Base-by-base conservation (phyloP, 2,329 filamentous ascomycete genomes). In the Tricladium varicosporioides region DNA sequence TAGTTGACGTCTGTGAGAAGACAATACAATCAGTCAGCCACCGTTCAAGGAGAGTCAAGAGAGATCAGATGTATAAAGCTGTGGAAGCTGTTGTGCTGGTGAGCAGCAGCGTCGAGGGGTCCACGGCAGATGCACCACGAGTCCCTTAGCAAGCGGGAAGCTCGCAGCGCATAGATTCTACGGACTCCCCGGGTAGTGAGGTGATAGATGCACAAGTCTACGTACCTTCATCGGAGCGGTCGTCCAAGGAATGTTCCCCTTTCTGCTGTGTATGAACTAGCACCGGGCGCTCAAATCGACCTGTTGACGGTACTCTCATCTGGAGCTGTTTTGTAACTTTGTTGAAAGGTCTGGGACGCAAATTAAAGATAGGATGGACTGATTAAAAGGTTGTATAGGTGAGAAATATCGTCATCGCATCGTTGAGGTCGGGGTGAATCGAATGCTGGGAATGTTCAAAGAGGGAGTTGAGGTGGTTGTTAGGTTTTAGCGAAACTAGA, bases 211-310 rank as follows among this genome's bases (percentile, higher is more conserved):
- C 45, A 55, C 49, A 63, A 52, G 49, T 40, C 42, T 53, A 66
- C 68, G 53, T 66, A 70, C 68, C 68, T 69, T 70, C 68, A 70
- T 70, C 60, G 63, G 56, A 55, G 49, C 55, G 48, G 57, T 46
- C 56, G 40, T 60, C 53, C 58, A 48, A 63, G 59, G 64, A 63
- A 63, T 63, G 61, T 49, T 62, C 61, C 64, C 63, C 66, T 67
- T 68, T 62, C 62, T 66, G 63, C 61, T 66, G 61, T 47, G 60
- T 60, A 62, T 55, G 60, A 62, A 63, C 59, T 67, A 64, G 63
- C 66, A 66, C 63, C 60, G 48, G 60, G 63, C 63, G 59, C 62
- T 69, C 62, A 59, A 61, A 60, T 63, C 54, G 60, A 60, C 36
- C 44, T 55, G 51, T 59, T 53, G 54, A 58, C 63, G 57, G 61